phyloP scores from a whole-genome alignment of 371 early-diverging fungal species.

The Mucor irregularis region DNA sequence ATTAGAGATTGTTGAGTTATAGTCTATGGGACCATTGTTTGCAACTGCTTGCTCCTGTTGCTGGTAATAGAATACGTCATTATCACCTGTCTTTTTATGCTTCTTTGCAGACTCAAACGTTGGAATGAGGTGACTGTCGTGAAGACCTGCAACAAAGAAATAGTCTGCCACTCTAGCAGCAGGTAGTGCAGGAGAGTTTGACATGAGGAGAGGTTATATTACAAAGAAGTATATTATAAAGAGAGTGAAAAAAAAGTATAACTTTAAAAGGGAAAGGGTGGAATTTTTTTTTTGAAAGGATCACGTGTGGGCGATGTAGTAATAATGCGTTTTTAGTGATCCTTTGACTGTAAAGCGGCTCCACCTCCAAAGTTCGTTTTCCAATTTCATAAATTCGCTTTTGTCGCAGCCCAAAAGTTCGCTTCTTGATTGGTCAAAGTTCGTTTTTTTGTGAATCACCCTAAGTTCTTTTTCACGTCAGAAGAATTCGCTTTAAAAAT shows the following conservation, averaged over 20 bases:
- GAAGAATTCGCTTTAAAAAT: too few species aligned
- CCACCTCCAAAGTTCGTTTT: too few species aligned
- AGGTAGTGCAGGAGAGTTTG: slow-evolving; percentile 4
- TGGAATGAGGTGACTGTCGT: slow-evolving; percentile 37
- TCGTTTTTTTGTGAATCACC: too few species aligned
- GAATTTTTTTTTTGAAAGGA: neutral
- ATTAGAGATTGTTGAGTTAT: too few species aligned
- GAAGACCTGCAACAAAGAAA: slow-evolving; percentile 50
- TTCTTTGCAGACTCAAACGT: slow-evolving; percentile 35
- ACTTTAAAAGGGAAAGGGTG: neutral
- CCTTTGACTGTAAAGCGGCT: too few species aligned
- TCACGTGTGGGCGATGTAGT: neutral
- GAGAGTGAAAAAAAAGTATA: neutral
- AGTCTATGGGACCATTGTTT: too few species aligned
- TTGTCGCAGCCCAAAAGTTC: too few species aligned
- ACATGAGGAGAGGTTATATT: neutral
- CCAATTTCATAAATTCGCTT: too few species aligned
- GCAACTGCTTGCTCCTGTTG: slow-evolving; percentile 33
- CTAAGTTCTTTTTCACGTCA: too few species aligned
- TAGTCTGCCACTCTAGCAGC: slow-evolving; percentile 43
- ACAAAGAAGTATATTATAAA: neutral
- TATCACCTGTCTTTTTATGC: slow-evolving; percentile 15
- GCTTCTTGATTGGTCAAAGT: too few species aligned
- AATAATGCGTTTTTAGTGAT: too few species aligned
- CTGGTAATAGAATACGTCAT: slow-evolving; percentile 30